Base-by-base conservation (phyloP, 75 land plant species). In the Isoetes taiwanensis region DNA sequence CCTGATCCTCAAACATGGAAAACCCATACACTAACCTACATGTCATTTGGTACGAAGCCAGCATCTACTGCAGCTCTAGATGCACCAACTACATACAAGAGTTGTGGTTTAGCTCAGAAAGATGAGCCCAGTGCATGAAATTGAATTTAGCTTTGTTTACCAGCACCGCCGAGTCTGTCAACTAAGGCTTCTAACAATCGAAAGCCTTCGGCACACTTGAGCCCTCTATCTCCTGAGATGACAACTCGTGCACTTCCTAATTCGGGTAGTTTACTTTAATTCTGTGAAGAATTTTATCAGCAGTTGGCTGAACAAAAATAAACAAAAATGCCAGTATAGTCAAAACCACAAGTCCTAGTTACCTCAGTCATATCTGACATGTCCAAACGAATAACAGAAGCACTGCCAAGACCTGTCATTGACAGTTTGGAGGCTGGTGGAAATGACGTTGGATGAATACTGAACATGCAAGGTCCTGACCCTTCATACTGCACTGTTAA, bases 41-140 rank as follows among this genome's bases (percentile, higher is more conserved):
- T 78, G 19, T 93, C 98, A 77, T 93, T 93, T 2, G 98, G 95
- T 48, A 93, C 98, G 72, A 74, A 93, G 28, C 83, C 95, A 28
- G 96, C 98, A 81, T 93, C 98, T 58, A 93, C 98, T 56, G 95
- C 97, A 64, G 97, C 97, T 41, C 97, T 82, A 14, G 97, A 84
- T 46, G 97, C 95, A 23, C 97, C 95, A 66, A 91, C 97, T 86
- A 53, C 26, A 52, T 34, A 68, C 32, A 46, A 9, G n/a, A n/a
- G n/a, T n/a, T n/a, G n/a, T n/a, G n/a, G n/a, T n/a, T n/a, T n/a
- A n/a, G n/a, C n/a, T n/a, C n/a, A n/a, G n/a, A n/a, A n/a, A n/a
- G n/a, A n/a, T n/a, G n/a, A n/a, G n/a, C n/a, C n/a, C n/a, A n/a
- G n/a, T n/a, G n/a, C n/a, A n/a, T n/a, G n/a, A n/a, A n/a, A n/a